Evolutionary conservation across 768 basidiomycete genomes (phyloP).

Genomic region (Russula compacta): DNA sequence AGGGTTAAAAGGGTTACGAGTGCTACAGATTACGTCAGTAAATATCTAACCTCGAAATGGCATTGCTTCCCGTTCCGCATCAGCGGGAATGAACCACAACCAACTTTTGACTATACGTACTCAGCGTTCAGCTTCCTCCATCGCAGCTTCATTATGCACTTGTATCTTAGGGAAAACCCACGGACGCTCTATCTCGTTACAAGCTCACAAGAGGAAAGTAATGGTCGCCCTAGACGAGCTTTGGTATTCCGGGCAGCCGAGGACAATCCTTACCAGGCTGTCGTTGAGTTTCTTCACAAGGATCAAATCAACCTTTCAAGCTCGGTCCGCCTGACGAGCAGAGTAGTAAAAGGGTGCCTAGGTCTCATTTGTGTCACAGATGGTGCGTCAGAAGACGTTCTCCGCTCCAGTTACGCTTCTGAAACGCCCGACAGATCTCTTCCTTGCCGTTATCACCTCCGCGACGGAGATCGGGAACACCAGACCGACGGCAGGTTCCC

Average conservation of each 20-base stretch:
- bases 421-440: conserved; percentile 50
- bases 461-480: conserved; percentile 70
- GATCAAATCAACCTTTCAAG: conserved; percentile 59
- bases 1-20: too few species aligned
- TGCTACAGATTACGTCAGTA: too few species aligned
- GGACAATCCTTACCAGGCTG: conserved; percentile 47
- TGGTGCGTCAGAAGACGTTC: conserved; percentile 33
- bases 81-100: background rate
- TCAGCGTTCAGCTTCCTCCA: background rate
- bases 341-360: conserved; percentile 72
- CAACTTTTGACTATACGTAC: background rate
- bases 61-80: background rate
- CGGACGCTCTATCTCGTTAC: conserved; percentile 68
- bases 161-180: conserved; percentile 61
- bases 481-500: conserved; percentile 43
- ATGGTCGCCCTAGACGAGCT: conserved; percentile 50
- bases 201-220: conserved; percentile 52
- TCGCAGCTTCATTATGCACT: conserved; percentile 44
- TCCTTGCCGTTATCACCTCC: conserved; percentile 73
- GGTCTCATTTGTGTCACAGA: conserved; percentile 70
- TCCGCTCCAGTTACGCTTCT: background rate
- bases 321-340: conserved; percentile 58
- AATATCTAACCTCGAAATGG: too few species aligned
- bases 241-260: conserved; percentile 65
- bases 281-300: conserved; percentile 79